These are phyloP conservation scores for Keqinozyma sinolaborantium DNA, from an alignment of 1,139 yeast species.

Conservation along the genomic window DNA sequence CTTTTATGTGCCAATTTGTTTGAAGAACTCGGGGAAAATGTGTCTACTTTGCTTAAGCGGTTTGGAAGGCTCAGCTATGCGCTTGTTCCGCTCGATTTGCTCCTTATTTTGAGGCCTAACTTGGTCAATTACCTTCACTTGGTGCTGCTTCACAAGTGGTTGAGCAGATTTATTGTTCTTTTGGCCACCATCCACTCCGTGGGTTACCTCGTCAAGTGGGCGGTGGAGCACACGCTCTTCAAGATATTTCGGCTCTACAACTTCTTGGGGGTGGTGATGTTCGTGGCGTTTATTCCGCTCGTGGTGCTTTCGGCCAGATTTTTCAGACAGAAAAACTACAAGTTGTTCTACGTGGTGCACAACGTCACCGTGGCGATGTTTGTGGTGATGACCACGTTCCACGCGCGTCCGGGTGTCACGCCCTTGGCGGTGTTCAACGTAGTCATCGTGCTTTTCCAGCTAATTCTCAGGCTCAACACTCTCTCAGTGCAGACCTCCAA, in stretches of 20 bases:
- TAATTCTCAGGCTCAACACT: conserved; percentile 14
- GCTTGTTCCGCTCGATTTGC: conserved; percentile 60
- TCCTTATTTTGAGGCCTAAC: conserved; percentile 57
- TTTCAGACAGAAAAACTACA: conserved; percentile 22
- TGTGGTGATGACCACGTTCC: conserved; percentile 29
- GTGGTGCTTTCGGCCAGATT: conserved; percentile 50
- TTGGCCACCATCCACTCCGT: conserved; percentile 54
- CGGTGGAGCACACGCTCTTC: conserved; percentile 22
- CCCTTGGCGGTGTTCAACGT: conserved; percentile 17
- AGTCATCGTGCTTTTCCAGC: conserved; percentile 20
- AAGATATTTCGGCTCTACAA: conserved; percentile 49
- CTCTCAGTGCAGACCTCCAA: conserved; percentile 4
- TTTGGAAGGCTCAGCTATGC: conserved; percentile 63
- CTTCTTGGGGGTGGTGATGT: conserved; percentile 58
- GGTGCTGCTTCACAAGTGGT: conserved; percentile 73
- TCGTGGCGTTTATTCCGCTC: conserved; percentile 40
- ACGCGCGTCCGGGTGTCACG: conserved; percentile 43
- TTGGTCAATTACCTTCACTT: conserved; percentile 48
- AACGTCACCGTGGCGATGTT: conserved; percentile 27
- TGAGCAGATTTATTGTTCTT: conserved; percentile 59
- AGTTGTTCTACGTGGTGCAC: conserved; percentile 32
- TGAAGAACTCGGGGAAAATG: conserved; percentile 17
- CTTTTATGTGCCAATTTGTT: conserved; percentile 19
- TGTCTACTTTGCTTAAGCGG: conserved; percentile 29
- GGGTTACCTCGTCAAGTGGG: conserved; percentile 53